Conservation (phyloP, 2,329 filamentous ascomycete species). For the Apiospora pterosperma region DNA sequence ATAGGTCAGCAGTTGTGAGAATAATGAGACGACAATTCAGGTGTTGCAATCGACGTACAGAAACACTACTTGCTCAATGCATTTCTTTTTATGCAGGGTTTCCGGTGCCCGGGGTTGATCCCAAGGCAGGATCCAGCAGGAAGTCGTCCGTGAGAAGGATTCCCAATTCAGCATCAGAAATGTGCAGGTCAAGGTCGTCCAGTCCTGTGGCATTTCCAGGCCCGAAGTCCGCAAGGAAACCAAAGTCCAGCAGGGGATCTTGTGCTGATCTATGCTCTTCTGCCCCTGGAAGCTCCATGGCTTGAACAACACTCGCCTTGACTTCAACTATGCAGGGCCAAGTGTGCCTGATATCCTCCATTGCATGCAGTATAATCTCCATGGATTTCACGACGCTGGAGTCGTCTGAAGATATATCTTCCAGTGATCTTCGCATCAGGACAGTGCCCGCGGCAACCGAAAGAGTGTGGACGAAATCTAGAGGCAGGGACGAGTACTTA, state of each 20-base stretch:
- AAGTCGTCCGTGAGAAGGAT: slow-evolving; percentile 8
- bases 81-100: neutral
- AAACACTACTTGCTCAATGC: neutral
- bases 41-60: neutral
- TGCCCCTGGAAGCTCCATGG: slow-evolving; percentile 10
- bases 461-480: slow-evolving; percentile 29
- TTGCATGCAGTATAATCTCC: slow-evolving; percentile 44
- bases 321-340: slow-evolving; percentile 45
- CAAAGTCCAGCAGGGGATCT: slow-evolving; percentile 20
- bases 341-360: slow-evolving; percentile 48
- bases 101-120: neutral
- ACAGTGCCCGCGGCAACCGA: slow-evolving; percentile 43
- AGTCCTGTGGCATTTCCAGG: neutral
- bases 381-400: slow-evolving; percentile 46
- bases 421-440: slow-evolving; percentile 42
- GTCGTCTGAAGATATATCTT: slow-evolving; percentile 36
- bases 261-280: slow-evolving; percentile 9
- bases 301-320: slow-evolving; percentile 27
- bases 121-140: neutral
- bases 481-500: slow-evolving; percentile 38
- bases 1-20: neutral
- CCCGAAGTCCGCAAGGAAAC: slow-evolving; percentile 15
- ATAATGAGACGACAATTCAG: too few species aligned
- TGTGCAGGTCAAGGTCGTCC: neutral
- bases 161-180: slow-evolving; percentile 10